These are phyloP conservation scores for Tranzscheliella williamsii DNA, from an alignment of 1,284 basidiomycete species.

Conservation along the genomic window DNA sequence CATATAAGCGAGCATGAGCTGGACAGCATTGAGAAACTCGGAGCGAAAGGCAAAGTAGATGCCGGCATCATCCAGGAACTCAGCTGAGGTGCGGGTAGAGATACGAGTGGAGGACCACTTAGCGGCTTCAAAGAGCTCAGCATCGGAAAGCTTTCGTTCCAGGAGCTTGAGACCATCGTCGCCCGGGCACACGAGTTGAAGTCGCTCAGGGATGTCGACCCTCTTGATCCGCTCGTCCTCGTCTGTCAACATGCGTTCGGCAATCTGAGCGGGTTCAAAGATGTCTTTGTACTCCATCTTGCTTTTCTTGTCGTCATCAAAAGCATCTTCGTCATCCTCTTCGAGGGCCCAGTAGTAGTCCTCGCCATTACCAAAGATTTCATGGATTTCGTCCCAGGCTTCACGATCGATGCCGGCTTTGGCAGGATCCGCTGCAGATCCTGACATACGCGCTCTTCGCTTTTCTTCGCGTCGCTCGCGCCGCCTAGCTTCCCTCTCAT, in stretches of 20 bases:
- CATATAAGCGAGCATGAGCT: slow-evolving; percentile 77
- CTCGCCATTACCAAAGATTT: slow-evolving; percentile 94
- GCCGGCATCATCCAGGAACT: slow-evolving; percentile 69
- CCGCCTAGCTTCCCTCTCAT: slow-evolving; percentile 73
- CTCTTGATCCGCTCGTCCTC: slow-evolving; percentile 87
- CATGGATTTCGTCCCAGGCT: slow-evolving; percentile 94
- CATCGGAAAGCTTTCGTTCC: slow-evolving; percentile 69
- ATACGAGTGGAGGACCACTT: slow-evolving; percentile 86
- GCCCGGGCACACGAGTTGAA: slow-evolving; percentile 77
- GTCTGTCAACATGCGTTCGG: slow-evolving; percentile 84
- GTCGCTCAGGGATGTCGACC: slow-evolving; percentile 90
- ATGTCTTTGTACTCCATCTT: slow-evolving; percentile 80
- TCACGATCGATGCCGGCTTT: slow-evolving; percentile 64
- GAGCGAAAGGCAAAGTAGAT: slow-evolving; percentile 69
- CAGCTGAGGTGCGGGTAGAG: slow-evolving; percentile 67
- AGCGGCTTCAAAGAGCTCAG: slow-evolving; percentile 78
- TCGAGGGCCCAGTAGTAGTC: slow-evolving; percentile 96
- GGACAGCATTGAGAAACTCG: slow-evolving; percentile 78
- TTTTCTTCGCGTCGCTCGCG: slow-evolving; percentile 68
- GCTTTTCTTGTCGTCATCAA: slow-evolving; percentile 63
- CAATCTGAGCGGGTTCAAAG: slow-evolving; percentile 97
- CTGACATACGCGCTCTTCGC: slow-evolving; percentile 61
- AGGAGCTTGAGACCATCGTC: slow-evolving; percentile 68
- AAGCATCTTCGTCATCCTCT: slow-evolving; percentile 44
- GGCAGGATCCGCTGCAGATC: slow-evolving; percentile 68